Evolutionary conservation across 1,139 yeast species (phyloP).

Genomic region (Lodderomyces metapsilosis): DNA sequence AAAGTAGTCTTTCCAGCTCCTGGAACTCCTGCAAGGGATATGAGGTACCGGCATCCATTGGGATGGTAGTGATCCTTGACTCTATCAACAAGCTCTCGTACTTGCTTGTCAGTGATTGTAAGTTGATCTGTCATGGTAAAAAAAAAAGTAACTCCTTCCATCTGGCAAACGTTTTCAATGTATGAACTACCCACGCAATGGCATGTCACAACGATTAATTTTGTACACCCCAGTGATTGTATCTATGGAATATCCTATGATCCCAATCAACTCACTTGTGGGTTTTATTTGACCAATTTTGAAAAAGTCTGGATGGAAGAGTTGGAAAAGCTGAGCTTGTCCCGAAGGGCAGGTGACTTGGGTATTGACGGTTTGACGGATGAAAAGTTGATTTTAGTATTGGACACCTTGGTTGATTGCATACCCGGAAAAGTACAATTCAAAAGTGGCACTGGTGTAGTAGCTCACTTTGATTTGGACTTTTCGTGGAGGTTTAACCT

Average conservation of each 20-base stretch:
- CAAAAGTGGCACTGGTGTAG: neutral
- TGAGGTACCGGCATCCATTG: slow-evolving; percentile 33
- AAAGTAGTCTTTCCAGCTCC: slow-evolving; percentile 83
- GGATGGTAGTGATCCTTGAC: slow-evolving; percentile 6
- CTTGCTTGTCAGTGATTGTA: slow-evolving; percentile 8
- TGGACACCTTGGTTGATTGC: slow-evolving; percentile 4
- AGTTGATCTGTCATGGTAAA: slow-evolving; percentile 1
- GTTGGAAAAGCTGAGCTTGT: slow-evolving; percentile 17
- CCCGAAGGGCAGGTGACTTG: slow-evolving; percentile 18
- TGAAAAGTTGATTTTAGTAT: slow-evolving; percentile 11
- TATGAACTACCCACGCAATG: slow-evolving; percentile 11
- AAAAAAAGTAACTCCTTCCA: no score
- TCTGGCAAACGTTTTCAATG: neutral
- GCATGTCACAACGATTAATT: slow-evolving; percentile 7
- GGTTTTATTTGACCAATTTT: slow-evolving; percentile 29
- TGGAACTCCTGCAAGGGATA: slow-evolving; percentile 72
- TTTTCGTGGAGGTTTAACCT: slow-evolving; percentile 26
- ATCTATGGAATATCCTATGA: slow-evolving; percentile 17
- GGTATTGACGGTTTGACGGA: slow-evolving; percentile 27
- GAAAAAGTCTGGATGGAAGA: slow-evolving; percentile 28
- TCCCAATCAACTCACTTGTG: slow-evolving; percentile 15
- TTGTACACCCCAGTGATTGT: slow-evolving; percentile 3
- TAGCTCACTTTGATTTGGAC: slow-evolving; percentile 8
- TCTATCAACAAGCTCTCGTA: slow-evolving; percentile 12
- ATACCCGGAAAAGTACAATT: slow-evolving; percentile 1